Evolutionary conservation across 345 rosid species (phyloP).

Genomic region (Populus pruinosa): DNA sequence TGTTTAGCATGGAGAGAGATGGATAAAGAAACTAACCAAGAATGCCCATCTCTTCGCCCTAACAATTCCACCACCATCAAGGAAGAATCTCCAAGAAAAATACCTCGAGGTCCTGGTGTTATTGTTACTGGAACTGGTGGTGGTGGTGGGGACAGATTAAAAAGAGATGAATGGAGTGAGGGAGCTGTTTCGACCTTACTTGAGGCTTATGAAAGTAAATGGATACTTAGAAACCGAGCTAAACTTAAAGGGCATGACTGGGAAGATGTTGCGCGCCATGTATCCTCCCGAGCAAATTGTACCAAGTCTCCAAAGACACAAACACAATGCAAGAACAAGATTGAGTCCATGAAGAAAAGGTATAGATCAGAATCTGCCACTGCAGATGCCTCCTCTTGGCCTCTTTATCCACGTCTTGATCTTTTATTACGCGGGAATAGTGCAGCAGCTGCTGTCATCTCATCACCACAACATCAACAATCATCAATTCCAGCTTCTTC

Average conservation of each 20-base stretch:
- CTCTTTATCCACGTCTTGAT: constrained; percentile 77
- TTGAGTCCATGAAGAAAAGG: constrained; percentile 96
- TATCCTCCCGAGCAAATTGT: constrained; percentile 59
- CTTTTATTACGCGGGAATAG: constrained; percentile 66
- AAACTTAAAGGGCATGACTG: constrained; percentile 96
- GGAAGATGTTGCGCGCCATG: constrained; percentile 84
- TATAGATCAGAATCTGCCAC: constrained; percentile 83
- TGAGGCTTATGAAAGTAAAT: constrained; percentile 84
- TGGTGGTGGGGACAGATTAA: constrained; percentile 54
- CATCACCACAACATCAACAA: constrained; percentile 26
- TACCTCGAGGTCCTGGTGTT: neutral
- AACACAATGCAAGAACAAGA: constrained; percentile 98
- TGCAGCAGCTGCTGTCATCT: neutral
- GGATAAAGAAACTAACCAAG: constrained; percentile 58
- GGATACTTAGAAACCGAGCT: constrained; percentile 87
- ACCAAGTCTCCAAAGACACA: constrained; percentile 82
- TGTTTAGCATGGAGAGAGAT: constrained; percentile 48
- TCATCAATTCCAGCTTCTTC: constrained; percentile 17
- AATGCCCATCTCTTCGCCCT: constrained; percentile 41
- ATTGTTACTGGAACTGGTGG: neutral
- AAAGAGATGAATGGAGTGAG: constrained; percentile 97
- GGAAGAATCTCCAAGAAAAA: constrained; percentile 41
- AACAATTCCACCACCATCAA: constrained; percentile 12
- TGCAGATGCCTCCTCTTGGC: constrained; percentile 82
- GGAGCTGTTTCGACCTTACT: constrained; percentile 90